A percentile compares a stretch with the other conserved stretches of the same genome.
Conservation (phyloP, 1,284 basidiomycete species). For the Anthracocystis setariae region DNA sequence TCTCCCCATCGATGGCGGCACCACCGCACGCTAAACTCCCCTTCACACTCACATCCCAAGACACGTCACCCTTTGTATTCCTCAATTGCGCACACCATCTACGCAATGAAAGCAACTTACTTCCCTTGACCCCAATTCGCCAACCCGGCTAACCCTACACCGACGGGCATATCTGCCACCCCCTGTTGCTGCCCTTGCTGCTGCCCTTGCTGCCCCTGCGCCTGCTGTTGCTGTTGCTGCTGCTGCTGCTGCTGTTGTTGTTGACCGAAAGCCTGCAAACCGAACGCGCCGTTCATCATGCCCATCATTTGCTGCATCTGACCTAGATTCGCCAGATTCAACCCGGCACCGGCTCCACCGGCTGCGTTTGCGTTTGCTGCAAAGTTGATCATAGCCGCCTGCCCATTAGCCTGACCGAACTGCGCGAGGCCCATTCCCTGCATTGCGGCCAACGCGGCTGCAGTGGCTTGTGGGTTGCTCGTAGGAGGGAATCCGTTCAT, state of each 20-base stretch:
- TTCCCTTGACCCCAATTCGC: constrained; percentile 46
- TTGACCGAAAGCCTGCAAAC: constrained; percentile 16
- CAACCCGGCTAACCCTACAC: constrained; percentile 36
- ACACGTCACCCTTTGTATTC: neutral
- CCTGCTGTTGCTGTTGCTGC: constrained; percentile 3
- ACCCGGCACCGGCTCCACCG: constrained; percentile 3
- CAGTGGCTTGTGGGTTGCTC: constrained; percentile 24
- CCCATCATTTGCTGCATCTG: constrained; percentile 51
- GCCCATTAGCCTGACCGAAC: constrained; percentile 14
- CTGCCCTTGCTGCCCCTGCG: constrained; percentile 20
- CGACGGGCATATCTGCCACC: constrained; percentile 37
- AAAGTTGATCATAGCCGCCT: constrained; percentile 6
- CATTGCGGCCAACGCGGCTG: constrained; percentile 33
- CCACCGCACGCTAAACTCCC: constrained; percentile 36
- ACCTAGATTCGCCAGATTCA: constrained; percentile 7
- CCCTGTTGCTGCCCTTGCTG: constrained; percentile 15
- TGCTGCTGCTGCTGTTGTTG: constrained; percentile 17
- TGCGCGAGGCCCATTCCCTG: constrained; percentile 31
- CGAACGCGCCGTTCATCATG: constrained; percentile 30
- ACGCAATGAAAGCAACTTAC: constrained; percentile 1
- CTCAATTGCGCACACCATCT: neutral
- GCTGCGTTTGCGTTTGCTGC: constrained; percentile 5
- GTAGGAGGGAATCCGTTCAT: constrained; percentile 36
- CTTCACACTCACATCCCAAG: neutral
- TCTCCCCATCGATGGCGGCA: constrained; percentile 47